These are phyloP conservation scores for Hippophae rhamnoides DNA, from an alignment of 306 rosid species.

Conservation along the genomic window DNA sequence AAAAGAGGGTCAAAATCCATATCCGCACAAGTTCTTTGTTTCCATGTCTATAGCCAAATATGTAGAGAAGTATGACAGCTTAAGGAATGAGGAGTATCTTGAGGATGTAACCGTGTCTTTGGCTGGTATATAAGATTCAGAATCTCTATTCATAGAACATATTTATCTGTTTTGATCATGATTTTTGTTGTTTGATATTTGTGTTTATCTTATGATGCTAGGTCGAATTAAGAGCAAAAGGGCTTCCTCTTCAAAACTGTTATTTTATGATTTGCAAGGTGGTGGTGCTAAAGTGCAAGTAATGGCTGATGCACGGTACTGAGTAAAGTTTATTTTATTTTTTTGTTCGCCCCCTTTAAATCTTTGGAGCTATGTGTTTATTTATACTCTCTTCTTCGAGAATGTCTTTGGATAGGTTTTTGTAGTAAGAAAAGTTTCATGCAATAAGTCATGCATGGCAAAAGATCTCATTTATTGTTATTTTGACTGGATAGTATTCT, in stretches of 20 bases:
- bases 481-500: background rate
- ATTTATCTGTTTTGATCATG: background rate
- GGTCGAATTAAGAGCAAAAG: slow-evolving; percentile 61
- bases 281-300: slow-evolving; percentile 65
- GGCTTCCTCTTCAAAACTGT: slow-evolving; percentile 56
- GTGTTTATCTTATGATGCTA: slow-evolving; percentile 11
- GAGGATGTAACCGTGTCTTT: slow-evolving; percentile 55
- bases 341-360: background rate
- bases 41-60: slow-evolving; percentile 41
- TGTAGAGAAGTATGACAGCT: slow-evolving; percentile 34
- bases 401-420: too few relatives aligned
- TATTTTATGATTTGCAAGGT: slow-evolving; percentile 70
- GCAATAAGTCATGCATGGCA: background rate
- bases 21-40: slow-evolving; percentile 76
- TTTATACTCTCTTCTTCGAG: too few relatives aligned
- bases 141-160: background rate
- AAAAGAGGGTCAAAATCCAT: slow-evolving; percentile 50
- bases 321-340: background rate
- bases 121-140: slow-evolving; percentile 38
- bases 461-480: background rate
- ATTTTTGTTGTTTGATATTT: background rate
- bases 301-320: slow-evolving; percentile 77
- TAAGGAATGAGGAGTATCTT: slow-evolving; percentile 62
- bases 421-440: too few relatives aligned
- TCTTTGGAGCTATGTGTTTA: too few relatives aligned